Base-by-base conservation (phyloP, 2,329 filamentous ascomycete species). In the Pyrenochaeta sp. region DNA sequence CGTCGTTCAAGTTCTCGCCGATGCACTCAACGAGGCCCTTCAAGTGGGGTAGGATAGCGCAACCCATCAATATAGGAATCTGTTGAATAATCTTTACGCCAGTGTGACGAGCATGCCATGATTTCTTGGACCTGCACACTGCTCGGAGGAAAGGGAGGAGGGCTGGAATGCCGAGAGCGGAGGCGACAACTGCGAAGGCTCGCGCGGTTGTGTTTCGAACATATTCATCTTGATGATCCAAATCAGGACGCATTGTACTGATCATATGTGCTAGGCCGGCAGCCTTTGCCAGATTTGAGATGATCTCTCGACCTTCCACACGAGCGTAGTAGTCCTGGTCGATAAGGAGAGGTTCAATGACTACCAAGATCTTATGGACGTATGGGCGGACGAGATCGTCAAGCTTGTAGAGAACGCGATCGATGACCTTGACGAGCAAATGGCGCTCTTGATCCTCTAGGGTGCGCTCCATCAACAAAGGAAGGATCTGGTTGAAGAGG, bases 11-110 rank as follows among this genome's bases (percentile, higher is more conserved):
- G 75, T 97, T 97, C 50, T 94, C 92, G 13, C 90, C 92, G 73
- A 99, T 97, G 77, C 94, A 98, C 68, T 98, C 95, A 7, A 99
- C 95, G 10, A 99, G 83, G 4, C 94, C 94, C 78, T 97, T 98
- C 52, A 99, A 84, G 78, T 99, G 94, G 34, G 95, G 95, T 27
- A 99, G 82, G 50, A 99, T 92, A 44, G 95, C 95, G 75, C 95
- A 99, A 28, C 95, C 95, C 95, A 99, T 99, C 5, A 99, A 82
- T 67, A 99, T 99, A 24, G 95, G 94, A 71, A 99, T 98, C 76
- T 99, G 95, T 77, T 99, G 95, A 15, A 99, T 91, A 74, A 99
- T 99, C 83, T 99, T 99, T 65, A 99, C 95, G 81, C 95, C 95
- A 2, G 95, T 99, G 77, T 99, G 95, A 61, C 95, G 86, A 52